Conservation (phyloP, 176 grass and related monocot species). For the Carex parvula region DNA sequence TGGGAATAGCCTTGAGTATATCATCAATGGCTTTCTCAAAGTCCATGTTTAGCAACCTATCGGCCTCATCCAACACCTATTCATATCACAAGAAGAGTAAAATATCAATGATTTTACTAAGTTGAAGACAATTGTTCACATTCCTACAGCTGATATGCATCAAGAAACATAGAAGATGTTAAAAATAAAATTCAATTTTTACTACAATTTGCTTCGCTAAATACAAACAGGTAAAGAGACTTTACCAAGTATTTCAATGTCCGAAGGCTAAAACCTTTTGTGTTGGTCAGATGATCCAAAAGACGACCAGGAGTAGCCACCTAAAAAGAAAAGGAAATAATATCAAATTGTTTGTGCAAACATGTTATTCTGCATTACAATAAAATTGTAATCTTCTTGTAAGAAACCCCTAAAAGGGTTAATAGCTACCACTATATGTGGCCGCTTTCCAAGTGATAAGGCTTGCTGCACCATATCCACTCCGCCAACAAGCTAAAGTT, state of each 20-base stretch:
- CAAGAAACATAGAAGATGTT: not conserved
- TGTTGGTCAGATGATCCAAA: conserved; percentile 79
- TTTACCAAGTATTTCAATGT: conserved; percentile 82
- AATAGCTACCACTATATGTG: conserved; percentile 75
- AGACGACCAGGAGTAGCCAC: conserved; percentile 78
- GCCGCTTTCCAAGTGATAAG: conserved; percentile 64
- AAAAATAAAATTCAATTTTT: conserved; percentile 2
- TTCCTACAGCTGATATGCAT: not conserved
- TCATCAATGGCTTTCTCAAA: conserved; percentile 96
- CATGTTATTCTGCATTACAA: conserved; percentile 2
- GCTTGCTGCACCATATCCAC: conserved; percentile 79
- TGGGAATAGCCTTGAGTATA: conserved; percentile 80
- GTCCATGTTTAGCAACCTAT: conserved; percentile 82
- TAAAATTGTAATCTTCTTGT: conserved; percentile 5
- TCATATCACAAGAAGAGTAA: conserved; percentile 19
- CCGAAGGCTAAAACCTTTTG: conserved; percentile 81
- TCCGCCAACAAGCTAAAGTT: conserved; percentile 80
- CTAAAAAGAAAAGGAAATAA: conserved; percentile 40
- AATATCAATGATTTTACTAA: not conserved
- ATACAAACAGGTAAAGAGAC: not conserved
- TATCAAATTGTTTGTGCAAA: conserved; percentile 15
- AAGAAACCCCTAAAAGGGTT: not conserved
- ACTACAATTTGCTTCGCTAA: not conserved
- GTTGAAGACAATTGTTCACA: not conserved
- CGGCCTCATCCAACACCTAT: conserved; percentile 87